Evolutionary conservation across 75 land plant species (phyloP), one percentile per base, ranked within the genome.

Genomic region (Chamaecyparis obtusa): DNA sequence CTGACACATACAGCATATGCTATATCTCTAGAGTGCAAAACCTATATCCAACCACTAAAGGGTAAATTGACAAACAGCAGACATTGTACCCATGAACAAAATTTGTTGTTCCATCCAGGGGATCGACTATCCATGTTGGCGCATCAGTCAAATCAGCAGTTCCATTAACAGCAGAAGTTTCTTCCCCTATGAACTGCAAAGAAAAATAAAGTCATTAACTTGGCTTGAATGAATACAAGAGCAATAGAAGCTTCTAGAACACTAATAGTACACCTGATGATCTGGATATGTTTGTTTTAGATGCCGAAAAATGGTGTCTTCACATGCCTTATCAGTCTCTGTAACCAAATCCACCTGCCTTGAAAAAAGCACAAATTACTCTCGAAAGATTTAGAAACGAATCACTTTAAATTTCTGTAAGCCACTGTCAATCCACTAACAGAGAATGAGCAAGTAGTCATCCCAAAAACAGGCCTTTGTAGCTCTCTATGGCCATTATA

Each of bases 61-160:
- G 80, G 80, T 77, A 37, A 77, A 77, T 43, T 19, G 21, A 37
- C 2, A 77, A 21, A 77, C 35, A 32, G 43, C 8, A 43, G 27
- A 80, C 24, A 19, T 44, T 10, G n/a, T 87, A 94, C 98, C 95
- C 94, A 84, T 97, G 99, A 41, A 97, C 99, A 92, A 97, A 97
- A 82, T 97, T 97, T n/a, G 98, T 97, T 41, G 99, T 97, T 71
- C 99, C 99, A 88, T 97, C 98, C 67, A 97, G 89, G 19, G 99
- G 99, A 84, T 97, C 99, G 85, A 97, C 94, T 48, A 96, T 95
- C 98, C 98, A 97, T 17, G 99, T 97, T 27, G 99, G 98, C 24
- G 90, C 92, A 86, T 97, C 95, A 3, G 97, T 96, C 41, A 97
- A 87, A 75, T 93, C 92, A 15, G 90, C 88, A 51, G 80, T 86